A percentile compares a stretch with the other conserved stretches of the same genome.
Evolutionary conservation across 1,284 basidiomycete genomes (phyloP).

Genomic region (Calocybe gambosa): DNA sequence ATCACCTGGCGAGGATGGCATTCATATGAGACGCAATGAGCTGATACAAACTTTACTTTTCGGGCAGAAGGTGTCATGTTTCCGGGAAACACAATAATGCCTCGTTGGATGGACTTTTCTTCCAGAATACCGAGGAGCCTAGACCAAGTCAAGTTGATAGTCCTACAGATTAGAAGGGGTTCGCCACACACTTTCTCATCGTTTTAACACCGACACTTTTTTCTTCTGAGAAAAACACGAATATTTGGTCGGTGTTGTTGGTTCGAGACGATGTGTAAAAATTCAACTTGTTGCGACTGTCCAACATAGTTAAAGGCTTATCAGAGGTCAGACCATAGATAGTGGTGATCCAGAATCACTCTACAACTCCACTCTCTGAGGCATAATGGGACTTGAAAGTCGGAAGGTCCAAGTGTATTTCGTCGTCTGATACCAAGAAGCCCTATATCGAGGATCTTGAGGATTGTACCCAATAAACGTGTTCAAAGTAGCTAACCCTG

Average conservation of each 20-base stretch:
- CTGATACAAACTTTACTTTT: conserved; percentile 55
- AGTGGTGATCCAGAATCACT: conserved; percentile 39
- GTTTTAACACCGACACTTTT: conserved; percentile 91
- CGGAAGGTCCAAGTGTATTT: conserved; percentile 80
- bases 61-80: conserved; percentile 96
- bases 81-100: conserved; percentile 93
- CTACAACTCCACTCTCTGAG: conserved; percentile 52
- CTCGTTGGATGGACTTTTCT: conserved; percentile 83
- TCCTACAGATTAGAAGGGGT: background rate
- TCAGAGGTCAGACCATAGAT: conserved; percentile 1
- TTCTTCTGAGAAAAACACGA: conserved; percentile 92
- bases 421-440: conserved; percentile 86
- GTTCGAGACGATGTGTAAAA: conserved; percentile 77
- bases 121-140: conserved; percentile 87
- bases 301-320: conserved; percentile 7
- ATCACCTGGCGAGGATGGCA: conserved; percentile 61
- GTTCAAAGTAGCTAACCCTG: conserved; percentile 49
- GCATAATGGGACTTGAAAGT: conserved; percentile 69
- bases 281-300: conserved; percentile 79
- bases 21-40: conserved; percentile 5
- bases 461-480: background rate
- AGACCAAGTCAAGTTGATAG: conserved; percentile 11
- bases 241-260: conserved; percentile 79
- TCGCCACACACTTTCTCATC: conserved; percentile 79
- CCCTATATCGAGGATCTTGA: conserved; percentile 45